Percentiles rank a stretch among this genome's conserved stretches.
phyloP scores from a whole-genome alignment of 2,329 filamentous ascomycete species.

The Botryotinia narcissicola region DNA sequence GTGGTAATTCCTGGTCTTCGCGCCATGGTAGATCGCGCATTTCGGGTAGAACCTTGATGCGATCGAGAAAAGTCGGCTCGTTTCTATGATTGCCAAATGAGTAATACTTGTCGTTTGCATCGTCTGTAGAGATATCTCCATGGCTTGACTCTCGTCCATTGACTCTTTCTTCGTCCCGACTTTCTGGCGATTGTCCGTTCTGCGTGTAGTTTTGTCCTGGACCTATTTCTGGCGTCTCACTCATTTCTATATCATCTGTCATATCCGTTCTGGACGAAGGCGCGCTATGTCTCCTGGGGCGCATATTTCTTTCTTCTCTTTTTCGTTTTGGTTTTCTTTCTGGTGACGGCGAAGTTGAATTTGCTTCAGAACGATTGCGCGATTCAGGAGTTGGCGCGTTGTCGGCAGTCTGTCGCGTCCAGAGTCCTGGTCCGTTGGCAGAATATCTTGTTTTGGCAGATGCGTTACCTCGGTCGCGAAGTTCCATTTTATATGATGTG shows the following conservation, averaged over 20 bases:
- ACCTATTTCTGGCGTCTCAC: background rate
- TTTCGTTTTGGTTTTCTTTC: conserved; percentile 8
- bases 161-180: background rate
- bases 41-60: conserved; percentile 25
- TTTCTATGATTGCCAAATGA: conserved; percentile 7
- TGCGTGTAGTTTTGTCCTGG: background rate
- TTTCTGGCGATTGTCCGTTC: background rate
- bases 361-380: background rate
- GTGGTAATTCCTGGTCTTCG: conserved; percentile 29
- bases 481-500: conserved; percentile 11
- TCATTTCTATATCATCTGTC: background rate
- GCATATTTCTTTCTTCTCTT: conserved; percentile 4
- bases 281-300: background rate
- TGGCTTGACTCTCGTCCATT: conserved; percentile 9
- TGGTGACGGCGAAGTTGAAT: background rate
- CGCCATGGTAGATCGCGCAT: conserved; percentile 34
- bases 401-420: background rate
- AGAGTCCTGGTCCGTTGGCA: conserved; percentile 12
- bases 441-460: conserved; percentile 14
- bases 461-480: conserved; percentile 6
- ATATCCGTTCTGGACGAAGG: background rate
- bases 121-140: background rate
- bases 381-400: background rate
- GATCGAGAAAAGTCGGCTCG: conserved; percentile 17
- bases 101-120: background rate